Evolutionary conservation across 768 basidiomycete species (phyloP).

Genomic region (Tulasnella sp.): DNA sequence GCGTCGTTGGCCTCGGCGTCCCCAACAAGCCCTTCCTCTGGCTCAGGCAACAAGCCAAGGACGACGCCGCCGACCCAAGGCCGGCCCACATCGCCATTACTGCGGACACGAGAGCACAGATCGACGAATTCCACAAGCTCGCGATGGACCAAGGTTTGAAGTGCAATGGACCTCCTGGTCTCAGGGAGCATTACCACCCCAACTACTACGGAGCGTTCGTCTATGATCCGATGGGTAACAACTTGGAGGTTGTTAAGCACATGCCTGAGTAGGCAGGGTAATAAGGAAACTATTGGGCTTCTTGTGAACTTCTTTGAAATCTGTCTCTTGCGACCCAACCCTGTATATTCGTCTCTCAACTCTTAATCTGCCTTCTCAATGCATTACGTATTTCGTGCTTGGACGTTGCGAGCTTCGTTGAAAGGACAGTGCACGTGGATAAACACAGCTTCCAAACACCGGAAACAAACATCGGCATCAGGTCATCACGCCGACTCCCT

Average conservation of each 20-base stretch:
- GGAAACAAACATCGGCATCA: too few species aligned
- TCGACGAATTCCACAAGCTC: neutral
- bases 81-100: neutral
- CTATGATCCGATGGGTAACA: neutral
- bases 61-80: neutral
- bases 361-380: too few species aligned
- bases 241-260: neutral
- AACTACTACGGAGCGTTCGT: conserved; percentile 1
- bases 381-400: too few species aligned
- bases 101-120: neutral
- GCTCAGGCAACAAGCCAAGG: neutral
- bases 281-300: too few species aligned
- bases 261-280: neutral
- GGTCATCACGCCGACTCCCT: too few species aligned
- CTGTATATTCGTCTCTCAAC: too few species aligned
- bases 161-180: neutral
- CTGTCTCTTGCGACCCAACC: too few species aligned
- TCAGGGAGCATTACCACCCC: neutral
- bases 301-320: too few species aligned
- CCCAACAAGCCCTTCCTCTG: neutral
- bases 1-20: neutral
- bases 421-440: too few species aligned
- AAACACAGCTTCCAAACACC: too few species aligned
- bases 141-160: neutral
- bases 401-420: too few species aligned